These are phyloP conservation scores for Mycosarcoma mackinlayi DNA, from an alignment of 1,284 basidiomycete genomes.

Conservation along the genomic window DNA sequence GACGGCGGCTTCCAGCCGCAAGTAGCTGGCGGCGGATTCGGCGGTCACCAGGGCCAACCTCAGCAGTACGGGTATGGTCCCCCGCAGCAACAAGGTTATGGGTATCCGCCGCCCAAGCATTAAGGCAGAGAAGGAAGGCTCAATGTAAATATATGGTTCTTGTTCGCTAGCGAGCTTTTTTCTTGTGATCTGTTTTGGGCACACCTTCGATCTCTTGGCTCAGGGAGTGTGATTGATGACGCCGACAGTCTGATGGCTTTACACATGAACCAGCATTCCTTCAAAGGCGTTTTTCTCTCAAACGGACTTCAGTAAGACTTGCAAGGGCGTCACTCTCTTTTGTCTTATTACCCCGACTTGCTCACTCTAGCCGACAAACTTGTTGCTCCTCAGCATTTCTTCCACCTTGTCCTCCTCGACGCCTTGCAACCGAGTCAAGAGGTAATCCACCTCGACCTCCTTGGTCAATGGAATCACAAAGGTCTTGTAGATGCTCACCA, in stretches of 20 bases:
- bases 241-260: too few species aligned
- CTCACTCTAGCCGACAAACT: slow-evolving; percentile 40
- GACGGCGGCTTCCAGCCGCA: slow-evolving; percentile 61
- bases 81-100: slow-evolving; percentile 32
- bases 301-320: too few species aligned
- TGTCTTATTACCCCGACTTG: too few species aligned
- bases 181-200: neutral
- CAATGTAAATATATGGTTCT: neutral
- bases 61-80: slow-evolving; percentile 55
- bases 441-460: slow-evolving; percentile 82
- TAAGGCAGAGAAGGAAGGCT: neutral
- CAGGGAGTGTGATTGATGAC: too few species aligned
- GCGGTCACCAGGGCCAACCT: slow-evolving; percentile 42
- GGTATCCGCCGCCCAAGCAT: slow-evolving; percentile 55
- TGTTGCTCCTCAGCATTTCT: slow-evolving; percentile 22
- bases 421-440: slow-evolving; percentile 40
- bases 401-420: slow-evolving; percentile 21
- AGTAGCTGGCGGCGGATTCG: slow-evolving; percentile 39
- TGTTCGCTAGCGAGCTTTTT: neutral
- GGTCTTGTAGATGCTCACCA: slow-evolving; percentile 90
- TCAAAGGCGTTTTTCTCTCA: too few species aligned
- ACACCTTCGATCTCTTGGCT: too few species aligned
- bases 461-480: slow-evolving; percentile 97
- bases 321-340: too few species aligned
- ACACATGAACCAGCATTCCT: too few species aligned